These are phyloP conservation scores for Russula earlei DNA, from an alignment of 768 basidiomycete genomes.

Conservation along the genomic window DNA sequence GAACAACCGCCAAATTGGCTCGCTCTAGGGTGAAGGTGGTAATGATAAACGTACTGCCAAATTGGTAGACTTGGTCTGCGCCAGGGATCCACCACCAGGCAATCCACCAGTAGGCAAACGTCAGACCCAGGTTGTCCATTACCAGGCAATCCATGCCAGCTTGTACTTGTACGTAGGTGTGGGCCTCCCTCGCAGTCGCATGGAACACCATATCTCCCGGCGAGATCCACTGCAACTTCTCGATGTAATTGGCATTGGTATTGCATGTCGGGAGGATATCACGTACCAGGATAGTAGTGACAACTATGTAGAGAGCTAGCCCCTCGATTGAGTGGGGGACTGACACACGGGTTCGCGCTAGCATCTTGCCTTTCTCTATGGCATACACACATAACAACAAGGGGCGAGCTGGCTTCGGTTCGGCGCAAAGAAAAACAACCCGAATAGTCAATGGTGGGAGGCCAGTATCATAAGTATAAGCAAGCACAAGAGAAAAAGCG, in stretches of 20 bases:
- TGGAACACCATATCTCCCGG: background rate
- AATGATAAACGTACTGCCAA: background rate
- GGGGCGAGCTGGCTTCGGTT: slow-evolving; percentile 10
- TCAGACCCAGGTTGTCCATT: too few relatives aligned
- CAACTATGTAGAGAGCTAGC: background rate
- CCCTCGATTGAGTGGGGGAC: background rate
- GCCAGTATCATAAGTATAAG: slow-evolving; percentile 20
- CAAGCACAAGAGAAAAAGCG: slow-evolving; percentile 10
- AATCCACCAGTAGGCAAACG: too few relatives aligned
- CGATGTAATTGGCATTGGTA: background rate
- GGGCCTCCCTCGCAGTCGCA: background rate
- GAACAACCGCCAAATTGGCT: background rate
- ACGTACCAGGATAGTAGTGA: background rate
- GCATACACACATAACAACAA: slow-evolving; percentile 16
- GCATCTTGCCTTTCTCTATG: slow-evolving; percentile 13
- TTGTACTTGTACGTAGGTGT: background rate
- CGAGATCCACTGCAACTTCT: background rate
- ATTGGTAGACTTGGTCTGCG: background rate
- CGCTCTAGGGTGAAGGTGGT: background rate
- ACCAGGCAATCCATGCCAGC: too few relatives aligned
- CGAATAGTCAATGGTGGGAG: slow-evolving; percentile 8
- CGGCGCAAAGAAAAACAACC: slow-evolving; percentile 11
- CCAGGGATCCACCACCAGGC: background rate
- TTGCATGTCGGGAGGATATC: background rate
- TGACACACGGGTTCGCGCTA: slow-evolving; percentile 3